Base-by-base conservation (phyloP, 2,329 filamentous ascomycete genomes). In the Aspergillus sp. region DNA sequence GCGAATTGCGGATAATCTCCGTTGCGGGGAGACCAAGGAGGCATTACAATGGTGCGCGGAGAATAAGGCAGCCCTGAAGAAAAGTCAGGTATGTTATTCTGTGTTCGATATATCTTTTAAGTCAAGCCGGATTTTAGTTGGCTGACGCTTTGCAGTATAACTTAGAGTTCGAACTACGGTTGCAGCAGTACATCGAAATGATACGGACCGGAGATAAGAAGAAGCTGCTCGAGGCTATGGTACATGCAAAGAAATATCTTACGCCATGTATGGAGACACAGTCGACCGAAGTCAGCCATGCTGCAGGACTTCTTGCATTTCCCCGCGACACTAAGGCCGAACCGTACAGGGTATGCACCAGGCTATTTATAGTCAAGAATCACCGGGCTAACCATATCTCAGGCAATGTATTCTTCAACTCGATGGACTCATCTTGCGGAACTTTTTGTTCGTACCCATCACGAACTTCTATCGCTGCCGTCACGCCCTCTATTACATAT, bases 101-200 rank as follows among this genome's bases (percentile, higher is more conserved):
- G 15, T 5, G n/a, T 27, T 20, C 5, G 37, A 5, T 30, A 12
- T 30, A 20, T 27, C 39, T 38, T 27, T 3, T 32, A 13, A 22
- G 5, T 39, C 15, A 7, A 39, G 2, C 10, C 37, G 10, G 17
- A 7, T 39, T 12, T 20, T 33, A 35, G 41, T 27, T 22, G 25
- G 44, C 27, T 47, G 6, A 5, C 32, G 53, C 50, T 20, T 20
- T 45, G 10, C 44, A 89, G 78, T 89, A 85, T 61, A 87, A 86
- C 56, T 79, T 98, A 13, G 93, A 98, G 68, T 95, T 95, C 62
- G 88, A 95, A 76, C 79, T 98, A 39, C 84, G 93, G 10, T 78
- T 94, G 60, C 93, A 98, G 67, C 90, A 97, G 66, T 97, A 90
- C 66, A 90, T 97, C 59, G 93, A 97, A 69, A 77, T 97, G 51